Base-by-base conservation (phyloP, 257 asterid genomes). In the Primulina tabacum region DNA sequence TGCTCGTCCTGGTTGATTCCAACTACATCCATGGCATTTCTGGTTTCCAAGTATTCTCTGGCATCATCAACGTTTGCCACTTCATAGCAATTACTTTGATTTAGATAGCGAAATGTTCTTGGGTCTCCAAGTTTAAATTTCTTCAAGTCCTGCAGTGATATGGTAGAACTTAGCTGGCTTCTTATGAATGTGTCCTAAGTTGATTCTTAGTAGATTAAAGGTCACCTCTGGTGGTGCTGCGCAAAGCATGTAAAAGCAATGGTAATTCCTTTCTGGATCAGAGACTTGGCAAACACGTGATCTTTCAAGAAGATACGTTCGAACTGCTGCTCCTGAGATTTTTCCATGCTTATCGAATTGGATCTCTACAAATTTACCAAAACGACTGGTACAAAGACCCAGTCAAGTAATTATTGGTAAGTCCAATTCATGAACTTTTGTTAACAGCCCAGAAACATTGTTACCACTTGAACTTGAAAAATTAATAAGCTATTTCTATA, bases 301-400 rank as follows among this genome's bases (percentile, higher is more conserved):
- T 82, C 98, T 81, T 82, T 93, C 98, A 2, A 93, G 90, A 29
- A 93, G 90, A 72, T 93, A 93, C 12, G 98, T 93, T 78, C 97
- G 79, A 24, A 93, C 90, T 56, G 98, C 98, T 24, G 98, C 98
- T 75, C 98, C 98, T 28, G 98, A 93, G 75, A 93, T 93, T 88
- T 87, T 93, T 72, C 92, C 95, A 62, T 83, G 87, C 75, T 76
- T 90, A 80, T 93, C 98, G 59, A 93, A 93, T 77, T 90, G 98
- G 56, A 93, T 89, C 72, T 93, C 98, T 77, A 93, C 98, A 76
- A 93, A 93, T 83, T 93, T 93, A 69, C 98, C 98, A 76, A 93
- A 93, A 68, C 97, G 97, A 86, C 98, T 92, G 97, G 89, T 74
- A 69, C 78, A 21, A 65, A 76, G 76, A 82, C 82, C 77, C 88